Conservation (phyloP, 495 filamentous ascomycete genomes). For the Neurospora sp. region DNA sequence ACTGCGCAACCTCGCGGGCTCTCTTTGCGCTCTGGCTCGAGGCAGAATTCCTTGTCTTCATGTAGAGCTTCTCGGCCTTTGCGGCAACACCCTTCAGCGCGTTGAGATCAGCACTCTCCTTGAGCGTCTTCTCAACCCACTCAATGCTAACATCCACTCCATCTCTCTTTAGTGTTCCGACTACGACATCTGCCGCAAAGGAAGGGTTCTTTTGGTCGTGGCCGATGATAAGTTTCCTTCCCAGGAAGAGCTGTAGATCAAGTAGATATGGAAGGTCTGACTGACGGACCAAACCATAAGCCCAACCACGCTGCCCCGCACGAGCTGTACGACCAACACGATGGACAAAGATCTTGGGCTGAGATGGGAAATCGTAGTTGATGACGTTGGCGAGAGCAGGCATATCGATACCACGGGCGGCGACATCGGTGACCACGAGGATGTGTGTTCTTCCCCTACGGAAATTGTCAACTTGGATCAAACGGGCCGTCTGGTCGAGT, state of each 20-base stretch:
- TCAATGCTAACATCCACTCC: slow-evolving; percentile 64
- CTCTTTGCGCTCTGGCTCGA: slow-evolving; percentile 81
- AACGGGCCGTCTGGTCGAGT: slow-evolving; percentile 84
- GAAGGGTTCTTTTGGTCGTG: slow-evolving; percentile 45
- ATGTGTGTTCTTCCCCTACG: slow-evolving; percentile 75
- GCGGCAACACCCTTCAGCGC: slow-evolving; percentile 58
- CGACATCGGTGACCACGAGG: slow-evolving; percentile 94
- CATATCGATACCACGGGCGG: slow-evolving; percentile 95
- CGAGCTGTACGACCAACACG: slow-evolving; percentile 90
- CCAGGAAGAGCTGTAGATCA: slow-evolving; percentile 91
- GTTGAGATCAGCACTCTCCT: slow-evolving; percentile 62
- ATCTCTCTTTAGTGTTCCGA: slow-evolving; percentile 62
- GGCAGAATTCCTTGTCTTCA: slow-evolving; percentile 78
- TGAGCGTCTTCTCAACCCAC: slow-evolving; percentile 64
- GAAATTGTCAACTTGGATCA: slow-evolving; percentile 83
- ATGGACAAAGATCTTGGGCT: slow-evolving; percentile 94
- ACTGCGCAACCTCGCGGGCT: slow-evolving; percentile 59
- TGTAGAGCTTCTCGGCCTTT: slow-evolving; percentile 90
- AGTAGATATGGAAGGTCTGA: slow-evolving; percentile 83
- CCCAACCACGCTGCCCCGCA: slow-evolving; percentile 87
- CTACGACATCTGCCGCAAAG: slow-evolving; percentile 69
- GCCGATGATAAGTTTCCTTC: slow-evolving; percentile 65
- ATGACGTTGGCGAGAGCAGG: slow-evolving; percentile 93
- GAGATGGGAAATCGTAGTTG: slow-evolving; percentile 96
- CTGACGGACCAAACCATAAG: slow-evolving; percentile 80